These are phyloP conservation scores for Nitzschia palea DNA, from an alignment of 108 stramenopile genomes.

Conservation along the genomic window DNA sequence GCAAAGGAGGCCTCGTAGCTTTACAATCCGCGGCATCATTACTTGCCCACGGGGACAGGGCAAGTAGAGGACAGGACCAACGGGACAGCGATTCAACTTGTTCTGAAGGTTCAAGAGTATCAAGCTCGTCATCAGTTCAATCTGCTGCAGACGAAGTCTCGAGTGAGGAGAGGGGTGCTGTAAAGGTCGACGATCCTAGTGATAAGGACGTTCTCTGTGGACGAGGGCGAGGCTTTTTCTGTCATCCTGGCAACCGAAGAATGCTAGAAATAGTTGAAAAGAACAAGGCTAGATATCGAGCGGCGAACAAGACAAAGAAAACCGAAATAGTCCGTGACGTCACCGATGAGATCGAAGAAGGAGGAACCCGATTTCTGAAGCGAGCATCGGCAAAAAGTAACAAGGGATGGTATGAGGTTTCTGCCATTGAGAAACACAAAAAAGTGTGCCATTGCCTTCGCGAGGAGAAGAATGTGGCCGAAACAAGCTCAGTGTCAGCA, in stretches of 20 bases:
- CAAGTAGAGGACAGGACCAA: no score
- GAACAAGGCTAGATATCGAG: slow-evolving; percentile 5
- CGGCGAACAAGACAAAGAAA: slow-evolving; percentile 16
- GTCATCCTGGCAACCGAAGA: slow-evolving; percentile 27
- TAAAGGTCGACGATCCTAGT: no score
- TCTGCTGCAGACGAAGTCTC: no score
- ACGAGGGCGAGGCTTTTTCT: slow-evolving; percentile 10
- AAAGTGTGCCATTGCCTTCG: slow-evolving; percentile 16
- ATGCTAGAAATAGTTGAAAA: slow-evolving; percentile 19
- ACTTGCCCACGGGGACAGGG: no score
- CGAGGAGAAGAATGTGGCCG: slow-evolving; percentile 4
- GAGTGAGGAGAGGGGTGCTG: no score
- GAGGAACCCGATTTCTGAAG: slow-evolving; percentile 26
- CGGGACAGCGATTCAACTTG: no score
- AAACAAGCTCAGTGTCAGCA: no score
- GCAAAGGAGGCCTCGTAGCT: no score
- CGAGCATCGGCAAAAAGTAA: not conserved
- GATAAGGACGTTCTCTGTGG: slow-evolving; percentile 13
- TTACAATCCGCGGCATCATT: no score
- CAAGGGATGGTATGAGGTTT: slow-evolving; percentile 4
- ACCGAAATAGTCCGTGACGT: slow-evolving; percentile 24
- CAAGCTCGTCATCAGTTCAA: no score
- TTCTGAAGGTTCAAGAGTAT: no score
- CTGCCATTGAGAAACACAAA: not conserved
- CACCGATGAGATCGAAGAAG: slow-evolving; percentile 11